These are phyloP conservation scores for Ceratobasidium sp. DNA, from an alignment of 1,284 basidiomycete genomes.

Conservation along the genomic window DNA sequence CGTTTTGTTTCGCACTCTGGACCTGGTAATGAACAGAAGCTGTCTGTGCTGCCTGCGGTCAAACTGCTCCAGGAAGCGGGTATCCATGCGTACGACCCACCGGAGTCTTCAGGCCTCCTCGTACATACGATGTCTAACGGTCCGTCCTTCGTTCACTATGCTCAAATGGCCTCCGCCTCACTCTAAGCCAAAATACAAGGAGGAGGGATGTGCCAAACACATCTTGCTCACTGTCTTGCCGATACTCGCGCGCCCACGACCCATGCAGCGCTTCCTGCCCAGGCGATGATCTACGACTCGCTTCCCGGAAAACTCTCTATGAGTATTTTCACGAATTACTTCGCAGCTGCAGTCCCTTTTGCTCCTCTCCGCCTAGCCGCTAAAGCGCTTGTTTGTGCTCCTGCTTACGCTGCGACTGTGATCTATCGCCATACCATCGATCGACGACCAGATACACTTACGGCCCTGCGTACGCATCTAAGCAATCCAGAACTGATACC, in stretches of 20 bases:
- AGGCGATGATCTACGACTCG: constrained; percentile 28
- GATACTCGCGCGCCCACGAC: neutral
- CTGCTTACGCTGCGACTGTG: neutral
- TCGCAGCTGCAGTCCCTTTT: neutral
- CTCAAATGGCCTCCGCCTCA: neutral
- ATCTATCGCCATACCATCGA: neutral
- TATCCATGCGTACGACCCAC: constrained; percentile 11
- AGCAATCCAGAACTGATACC: constrained; percentile 20
- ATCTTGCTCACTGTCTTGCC: constrained; percentile 13
- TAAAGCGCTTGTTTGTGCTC: constrained; percentile 1
- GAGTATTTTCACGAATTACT: neutral
- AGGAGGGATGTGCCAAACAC: constrained; percentile 21
- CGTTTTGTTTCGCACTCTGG: too few relatives aligned
- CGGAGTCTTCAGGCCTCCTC: constrained; percentile 22
- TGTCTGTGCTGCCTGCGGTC: constrained; percentile 14
- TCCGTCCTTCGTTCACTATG: neutral
- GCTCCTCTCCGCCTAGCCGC: neutral
- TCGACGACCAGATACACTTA: constrained; percentile 3
- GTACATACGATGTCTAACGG: constrained; percentile 33
- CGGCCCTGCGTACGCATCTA: neutral
- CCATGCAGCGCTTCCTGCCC: constrained; percentile 19
- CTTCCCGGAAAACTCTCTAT: neutral
- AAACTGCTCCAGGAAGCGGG: constrained; percentile 35
- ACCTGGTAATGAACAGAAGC: neutral
- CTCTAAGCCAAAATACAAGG: neutral